Percentiles rank a stretch among this genome's conserved stretches.
These are phyloP conservation scores for Wickerhamomyces strasburgensis DNA, from an alignment of 805 yeast species.

Conservation along the genomic window DNA sequence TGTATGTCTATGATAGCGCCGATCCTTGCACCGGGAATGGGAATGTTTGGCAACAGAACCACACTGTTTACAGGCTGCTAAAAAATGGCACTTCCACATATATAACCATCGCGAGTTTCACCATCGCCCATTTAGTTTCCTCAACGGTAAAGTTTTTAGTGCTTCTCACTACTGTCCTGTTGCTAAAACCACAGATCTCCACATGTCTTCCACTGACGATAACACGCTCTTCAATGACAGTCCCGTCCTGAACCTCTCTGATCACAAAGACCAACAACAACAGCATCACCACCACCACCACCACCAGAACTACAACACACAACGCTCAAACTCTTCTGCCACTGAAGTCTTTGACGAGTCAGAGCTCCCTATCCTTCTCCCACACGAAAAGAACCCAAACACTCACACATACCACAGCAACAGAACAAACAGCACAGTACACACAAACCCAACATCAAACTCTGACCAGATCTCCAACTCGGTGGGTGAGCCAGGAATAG, in stretches of 20 bases:
- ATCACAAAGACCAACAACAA: too few species aligned
- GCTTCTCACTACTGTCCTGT: background rate
- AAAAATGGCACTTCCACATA: too few species aligned
- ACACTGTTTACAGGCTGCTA: too few species aligned
- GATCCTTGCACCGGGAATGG: too few species aligned
- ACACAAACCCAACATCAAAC: conserved; percentile 2
- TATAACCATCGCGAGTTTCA: too few species aligned
- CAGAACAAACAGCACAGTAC: conserved; percentile 5
- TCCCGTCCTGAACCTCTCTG: too few species aligned
- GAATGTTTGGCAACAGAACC: too few species aligned
- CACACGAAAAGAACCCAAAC: background rate
- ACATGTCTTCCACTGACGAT: background rate
- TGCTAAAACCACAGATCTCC: background rate
- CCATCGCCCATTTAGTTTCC: too few species aligned
- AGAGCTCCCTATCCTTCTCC: background rate
- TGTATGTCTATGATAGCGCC: too few species aligned
- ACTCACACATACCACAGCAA: background rate
- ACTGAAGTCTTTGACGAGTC: background rate
- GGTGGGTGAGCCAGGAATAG: background rate
- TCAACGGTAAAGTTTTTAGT: too few species aligned
- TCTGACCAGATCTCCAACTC: background rate
- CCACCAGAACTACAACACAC: background rate
- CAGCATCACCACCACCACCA: too few species aligned
- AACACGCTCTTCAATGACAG: background rate
- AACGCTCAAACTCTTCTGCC: background rate